phyloP scores from a whole-genome alignment of 2,329 filamentous ascomycete species.

The Aspergillus nomiae region DNA sequence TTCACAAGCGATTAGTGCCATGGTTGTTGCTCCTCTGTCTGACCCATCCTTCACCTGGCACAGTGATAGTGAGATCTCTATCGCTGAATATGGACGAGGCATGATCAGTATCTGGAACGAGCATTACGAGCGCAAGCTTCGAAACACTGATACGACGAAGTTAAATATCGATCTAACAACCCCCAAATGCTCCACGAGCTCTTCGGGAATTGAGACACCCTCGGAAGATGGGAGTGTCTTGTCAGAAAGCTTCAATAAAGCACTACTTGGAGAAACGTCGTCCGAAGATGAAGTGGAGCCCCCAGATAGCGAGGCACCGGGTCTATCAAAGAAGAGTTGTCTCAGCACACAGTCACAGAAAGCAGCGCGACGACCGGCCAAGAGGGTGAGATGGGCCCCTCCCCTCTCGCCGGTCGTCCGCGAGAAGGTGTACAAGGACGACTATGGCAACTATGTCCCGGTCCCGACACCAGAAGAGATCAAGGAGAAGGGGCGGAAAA shows the following conservation, averaged over 20 bases:
- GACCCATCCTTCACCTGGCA: constrained; percentile 11
- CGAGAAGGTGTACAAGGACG: constrained; percentile 8
- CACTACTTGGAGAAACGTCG: neutral
- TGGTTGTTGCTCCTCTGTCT: constrained; percentile 24
- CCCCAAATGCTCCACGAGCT: neutral
- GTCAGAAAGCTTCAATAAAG: neutral
- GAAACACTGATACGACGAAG: neutral
- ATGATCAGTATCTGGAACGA: constrained; percentile 14
- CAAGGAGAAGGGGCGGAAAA: neutral
- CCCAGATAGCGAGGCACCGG: neutral
- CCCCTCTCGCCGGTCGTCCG: constrained; percentile 4
- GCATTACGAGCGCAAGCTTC: constrained; percentile 1
- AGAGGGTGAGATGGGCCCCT: constrained; percentile 5
- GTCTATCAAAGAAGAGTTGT: neutral
- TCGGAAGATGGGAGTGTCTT: neutral
- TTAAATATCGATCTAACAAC: neutral
- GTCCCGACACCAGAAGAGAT: neutral
- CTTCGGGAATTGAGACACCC: neutral
- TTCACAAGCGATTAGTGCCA: constrained; percentile 20
- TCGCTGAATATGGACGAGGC: constrained; percentile 9
- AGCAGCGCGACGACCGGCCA: neutral
- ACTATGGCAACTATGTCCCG: constrained; percentile 10
- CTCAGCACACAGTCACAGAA: neutral
- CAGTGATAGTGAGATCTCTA: neutral
- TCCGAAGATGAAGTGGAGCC: neutral